A percentile compares a stretch with the other conserved stretches of the same genome.
phyloP scores from a whole-genome alignment of 2,329 filamentous ascomycete genomes.

The Penicillium sp. region DNA sequence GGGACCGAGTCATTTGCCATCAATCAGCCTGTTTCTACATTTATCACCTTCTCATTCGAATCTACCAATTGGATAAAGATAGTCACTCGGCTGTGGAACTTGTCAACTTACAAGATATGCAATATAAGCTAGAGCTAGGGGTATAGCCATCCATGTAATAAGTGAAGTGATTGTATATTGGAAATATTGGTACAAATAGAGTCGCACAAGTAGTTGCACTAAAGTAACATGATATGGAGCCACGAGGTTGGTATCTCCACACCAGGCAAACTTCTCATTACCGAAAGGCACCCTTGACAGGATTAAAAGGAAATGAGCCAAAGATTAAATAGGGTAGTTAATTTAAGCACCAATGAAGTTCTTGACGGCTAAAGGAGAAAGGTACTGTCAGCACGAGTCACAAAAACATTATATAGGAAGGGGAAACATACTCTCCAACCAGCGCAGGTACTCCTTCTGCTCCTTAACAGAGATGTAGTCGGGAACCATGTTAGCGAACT shows the following conservation, averaged over 20 bases:
- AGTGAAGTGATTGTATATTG: slow-evolving; percentile 7
- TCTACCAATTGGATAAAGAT: not conserved
- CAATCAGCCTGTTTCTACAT: not conserved
- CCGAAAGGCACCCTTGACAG: not conserved
- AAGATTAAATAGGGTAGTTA: slow-evolving; percentile 36
- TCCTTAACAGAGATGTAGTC: slow-evolving; percentile 99
- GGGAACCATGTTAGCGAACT: slow-evolving; percentile 83
- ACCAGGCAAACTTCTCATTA: not conserved
- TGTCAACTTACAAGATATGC: not conserved
- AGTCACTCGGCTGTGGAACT: not conserved
- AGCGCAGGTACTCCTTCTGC: slow-evolving; percentile 91
- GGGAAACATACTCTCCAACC: slow-evolving; percentile 66
- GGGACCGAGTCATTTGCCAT: not conserved
- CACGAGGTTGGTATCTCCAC: slow-evolving; percentile 14
- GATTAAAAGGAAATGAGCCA: slow-evolving; percentile 31
- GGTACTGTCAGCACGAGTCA: slow-evolving; percentile 3
- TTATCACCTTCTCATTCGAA: not conserved
- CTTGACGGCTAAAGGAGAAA: slow-evolving; percentile 63
- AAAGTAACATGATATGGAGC: slow-evolving; percentile 33
- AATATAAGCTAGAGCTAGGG: not conserved
- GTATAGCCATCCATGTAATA: not conserved
- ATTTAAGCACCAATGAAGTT: slow-evolving; percentile 70
- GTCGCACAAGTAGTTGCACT: not conserved
- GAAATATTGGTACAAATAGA: slow-evolving; percentile 10
- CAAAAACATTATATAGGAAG: not conserved